Evolutionary conservation across 2,329 filamentous ascomycete genomes (phyloP).

Genomic region (Ceratocystis colombiana): DNA sequence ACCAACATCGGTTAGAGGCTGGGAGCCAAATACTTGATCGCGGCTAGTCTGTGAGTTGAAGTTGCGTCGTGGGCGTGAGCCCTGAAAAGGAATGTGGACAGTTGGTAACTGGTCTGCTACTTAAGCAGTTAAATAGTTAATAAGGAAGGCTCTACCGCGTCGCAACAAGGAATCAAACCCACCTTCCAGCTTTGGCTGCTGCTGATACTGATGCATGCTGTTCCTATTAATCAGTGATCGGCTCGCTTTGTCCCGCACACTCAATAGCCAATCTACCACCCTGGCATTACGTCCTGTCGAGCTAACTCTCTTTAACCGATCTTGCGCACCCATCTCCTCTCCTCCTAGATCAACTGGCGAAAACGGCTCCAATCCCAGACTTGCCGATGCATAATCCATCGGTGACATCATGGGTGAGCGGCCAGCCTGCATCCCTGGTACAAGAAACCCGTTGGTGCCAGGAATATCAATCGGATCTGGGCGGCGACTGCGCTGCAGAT

Average conservation of each 20-base stretch:
- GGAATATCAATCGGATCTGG: slow-evolving; percentile 14
- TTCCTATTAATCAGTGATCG: slow-evolving; percentile 6
- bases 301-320: slow-evolving; percentile 6
- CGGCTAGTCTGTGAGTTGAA: slow-evolving; percentile 15
- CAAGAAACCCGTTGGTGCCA: neutral
- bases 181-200: neutral
- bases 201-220: slow-evolving; percentile 3
- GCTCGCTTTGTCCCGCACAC: slow-evolving; percentile 9
- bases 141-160: no score
- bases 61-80: neutral
- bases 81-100: neutral
- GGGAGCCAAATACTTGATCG: slow-evolving; percentile 17
- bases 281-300: slow-evolving; percentile 13
- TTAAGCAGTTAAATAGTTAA: neutral
- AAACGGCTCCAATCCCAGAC: neutral
- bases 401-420: neutral
- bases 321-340: neutral
- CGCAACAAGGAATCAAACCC: neutral
- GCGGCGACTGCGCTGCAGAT: slow-evolving; percentile 3
- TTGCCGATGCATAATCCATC: slow-evolving; percentile 1
- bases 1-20: slow-evolving; percentile 14
- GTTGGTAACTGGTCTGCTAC: neutral
- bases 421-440: neutral
- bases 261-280: slow-evolving; percentile 17
- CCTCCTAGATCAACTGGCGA: neutral